These are phyloP conservation scores for Allantophomopsis cytisporea DNA, from an alignment of 2,329 filamentous ascomycete species.

Conservation along the genomic window DNA sequence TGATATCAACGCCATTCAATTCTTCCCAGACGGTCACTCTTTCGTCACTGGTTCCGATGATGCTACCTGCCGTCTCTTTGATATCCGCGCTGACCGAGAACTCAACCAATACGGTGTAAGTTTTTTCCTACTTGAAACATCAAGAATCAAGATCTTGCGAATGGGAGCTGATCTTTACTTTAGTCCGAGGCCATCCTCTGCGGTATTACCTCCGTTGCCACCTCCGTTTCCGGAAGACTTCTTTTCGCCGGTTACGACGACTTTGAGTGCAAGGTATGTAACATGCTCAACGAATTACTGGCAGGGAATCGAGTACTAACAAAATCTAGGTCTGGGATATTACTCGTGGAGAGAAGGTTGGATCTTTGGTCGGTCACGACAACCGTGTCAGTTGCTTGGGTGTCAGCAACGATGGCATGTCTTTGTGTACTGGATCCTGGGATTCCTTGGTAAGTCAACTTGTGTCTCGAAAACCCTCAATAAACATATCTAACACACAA, in stretches of 20 bases:
- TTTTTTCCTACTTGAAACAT: conserved; percentile 6
- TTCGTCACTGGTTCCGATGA: conserved; percentile 98
- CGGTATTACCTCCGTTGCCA: conserved; percentile 95
- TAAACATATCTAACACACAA: too few species aligned
- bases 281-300: conserved; percentile 1
- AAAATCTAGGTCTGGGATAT: conserved; percentile 84
- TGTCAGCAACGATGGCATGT: conserved; percentile 98
- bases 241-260: conserved; percentile 97
- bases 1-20: conserved; percentile 98
- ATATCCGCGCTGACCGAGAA: conserved; percentile 86
- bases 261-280: conserved; percentile 94
- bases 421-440: conserved; percentile 98
- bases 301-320: conserved; percentile 2
- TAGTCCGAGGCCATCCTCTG: conserved; percentile 96
- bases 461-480: neutral
- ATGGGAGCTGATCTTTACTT: neutral
- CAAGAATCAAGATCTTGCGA: conserved; percentile 1
- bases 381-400: conserved; percentile 98
- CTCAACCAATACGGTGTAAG: conserved; percentile 55
- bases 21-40: conserved; percentile 97
- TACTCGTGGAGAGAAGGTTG: conserved; percentile 90
- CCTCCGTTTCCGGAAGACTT: conserved; percentile 88
- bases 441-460: conserved; percentile 76
- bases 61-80: conserved; percentile 91
- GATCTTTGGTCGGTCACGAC: conserved; percentile 91